Evolutionary conservation across 176 grass and related monocot genomes (phyloP), one percentile per base, ranked within the genome.

Genomic region (Echinochloa phyllopogon): DNA sequence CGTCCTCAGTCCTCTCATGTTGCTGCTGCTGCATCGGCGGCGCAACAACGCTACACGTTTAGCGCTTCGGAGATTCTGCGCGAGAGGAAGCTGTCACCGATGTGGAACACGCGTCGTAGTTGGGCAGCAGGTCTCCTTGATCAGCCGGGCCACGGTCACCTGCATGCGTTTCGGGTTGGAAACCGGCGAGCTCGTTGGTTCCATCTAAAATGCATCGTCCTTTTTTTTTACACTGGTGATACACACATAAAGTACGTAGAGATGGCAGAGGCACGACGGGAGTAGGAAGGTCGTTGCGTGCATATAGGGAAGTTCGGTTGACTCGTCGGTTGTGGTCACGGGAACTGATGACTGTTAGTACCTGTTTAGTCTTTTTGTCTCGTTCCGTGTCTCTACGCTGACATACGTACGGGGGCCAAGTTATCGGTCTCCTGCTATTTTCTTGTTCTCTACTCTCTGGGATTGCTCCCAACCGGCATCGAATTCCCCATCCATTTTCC

Each of bases 1-100:
- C n/a, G n/a, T n/a, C n/a, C n/a, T n/a, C n/a, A n/a, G n/a, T 93
- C 43, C 95, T 81, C 78, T 97, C 95, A 6, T 97, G 95, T n/a
- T n/a, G 63, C 94, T 97, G 69, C n/a, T n/a, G n/a, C n/a, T n/a
- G n/a, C n/a, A n/a, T n/a, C n/a, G n/a, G n/a, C n/a, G n/a, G n/a
- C n/a, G n/a, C n/a, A n/a, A n/a, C n/a, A n/a, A n/a, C n/a, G n/a
- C n/a, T n/a, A n/a, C n/a, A n/a, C n/a, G n/a, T n/a, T n/a, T n/a
- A n/a, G n/a, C n/a, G n/a, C n/a, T n/a, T n/a, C n/a, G n/a, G n/a
- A n/a, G n/a, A n/a, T n/a, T n/a, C n/a, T n/a, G n/a, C n/a, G n/a
- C n/a, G n/a, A n/a, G n/a, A n/a, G n/a, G n/a, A n/a, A n/a, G n/a
- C n/a, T n/a, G n/a, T n/a, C n/a, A n/a, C n/a, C n/a, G n/a, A n/a